phyloP scores from a whole-genome alignment of 75 land plant genomes.

The Larix kaempferi region DNA sequence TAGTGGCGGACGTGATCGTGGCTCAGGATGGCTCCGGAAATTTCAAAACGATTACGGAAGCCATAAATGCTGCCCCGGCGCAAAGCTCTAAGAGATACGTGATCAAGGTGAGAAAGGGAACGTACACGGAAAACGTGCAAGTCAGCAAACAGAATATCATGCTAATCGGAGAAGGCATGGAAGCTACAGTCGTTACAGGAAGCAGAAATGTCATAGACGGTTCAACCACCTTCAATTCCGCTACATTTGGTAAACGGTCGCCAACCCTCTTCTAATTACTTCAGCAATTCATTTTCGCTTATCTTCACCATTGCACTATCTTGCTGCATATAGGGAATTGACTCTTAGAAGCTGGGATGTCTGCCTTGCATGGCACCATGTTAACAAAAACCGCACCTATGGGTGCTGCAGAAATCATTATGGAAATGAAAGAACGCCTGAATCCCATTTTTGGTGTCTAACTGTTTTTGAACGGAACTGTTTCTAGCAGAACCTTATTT shows the following conservation, averaged over 20 bases:
- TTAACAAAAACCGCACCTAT: too few relatives aligned
- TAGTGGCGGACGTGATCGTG: slow-evolving; percentile 39
- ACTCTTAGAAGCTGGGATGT: too few relatives aligned
- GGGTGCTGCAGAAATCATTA: too few relatives aligned
- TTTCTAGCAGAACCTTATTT: too few relatives aligned
- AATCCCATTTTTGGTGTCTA: too few relatives aligned
- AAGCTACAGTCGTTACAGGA: slow-evolving; percentile 39
- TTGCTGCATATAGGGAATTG: too few relatives aligned
- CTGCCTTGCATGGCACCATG: too few relatives aligned
- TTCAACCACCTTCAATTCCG: slow-evolving; percentile 30
- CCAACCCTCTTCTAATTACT: neutral
- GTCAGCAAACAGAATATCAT: slow-evolving; percentile 19
- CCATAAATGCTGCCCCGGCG: slow-evolving; percentile 27
- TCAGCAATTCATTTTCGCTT: neutral
- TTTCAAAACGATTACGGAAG: slow-evolving; percentile 43
- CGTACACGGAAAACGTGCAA: slow-evolving; percentile 37
- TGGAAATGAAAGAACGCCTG: too few relatives aligned
- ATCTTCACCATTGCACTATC: neutral
- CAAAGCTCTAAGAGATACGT: slow-evolving; percentile 19
- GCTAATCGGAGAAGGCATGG: slow-evolving; percentile 49
- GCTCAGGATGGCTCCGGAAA: slow-evolving; percentile 66
- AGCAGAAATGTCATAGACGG: slow-evolving; percentile 32
- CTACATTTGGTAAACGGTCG: slow-evolving; percentile 37
- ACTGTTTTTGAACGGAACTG: too few relatives aligned
- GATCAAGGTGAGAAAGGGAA: slow-evolving; percentile 44